These are phyloP conservation scores for Neurospora sp. DNA, from an alignment of 495 filamentous ascomycete species.

Conservation along the genomic window DNA sequence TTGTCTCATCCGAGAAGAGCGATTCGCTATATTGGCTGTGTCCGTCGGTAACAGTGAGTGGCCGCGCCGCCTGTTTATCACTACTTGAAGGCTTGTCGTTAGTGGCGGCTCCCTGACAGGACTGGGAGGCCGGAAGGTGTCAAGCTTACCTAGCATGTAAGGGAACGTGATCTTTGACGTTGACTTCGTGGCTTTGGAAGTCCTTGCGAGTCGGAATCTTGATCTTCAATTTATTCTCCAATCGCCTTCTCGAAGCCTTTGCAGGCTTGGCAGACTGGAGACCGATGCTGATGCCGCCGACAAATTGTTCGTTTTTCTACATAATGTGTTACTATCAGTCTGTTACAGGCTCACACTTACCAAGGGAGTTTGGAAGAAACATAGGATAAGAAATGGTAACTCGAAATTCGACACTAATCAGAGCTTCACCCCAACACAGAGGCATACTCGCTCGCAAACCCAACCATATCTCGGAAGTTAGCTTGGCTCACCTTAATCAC, in stretches of 20 bases:
- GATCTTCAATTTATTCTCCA: background rate
- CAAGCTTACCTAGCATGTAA: background rate
- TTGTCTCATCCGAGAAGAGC: background rate
- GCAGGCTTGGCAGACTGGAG: background rate
- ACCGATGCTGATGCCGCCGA: conserved; percentile 4
- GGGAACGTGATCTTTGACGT: background rate
- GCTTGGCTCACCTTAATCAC: background rate
- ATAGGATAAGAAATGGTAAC: background rate
- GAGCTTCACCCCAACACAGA: background rate
- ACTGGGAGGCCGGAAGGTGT: background rate
- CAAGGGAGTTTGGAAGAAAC: background rate
- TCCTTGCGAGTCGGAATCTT: background rate
- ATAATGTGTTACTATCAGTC: background rate
- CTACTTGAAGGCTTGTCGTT: background rate
- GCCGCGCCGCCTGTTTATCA: background rate
- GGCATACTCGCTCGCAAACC: background rate
- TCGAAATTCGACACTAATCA: background rate
- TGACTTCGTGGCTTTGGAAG: background rate
- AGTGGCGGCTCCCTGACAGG: background rate
- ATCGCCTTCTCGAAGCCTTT: background rate
- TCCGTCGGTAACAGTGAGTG: background rate
- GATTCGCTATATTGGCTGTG: background rate
- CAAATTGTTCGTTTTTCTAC: conserved; percentile 5
- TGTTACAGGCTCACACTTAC: background rate
- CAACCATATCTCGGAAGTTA: background rate